Conservation (phyloP, 768 basidiomycete species). For the Daedaleopsis nitida region DNA sequence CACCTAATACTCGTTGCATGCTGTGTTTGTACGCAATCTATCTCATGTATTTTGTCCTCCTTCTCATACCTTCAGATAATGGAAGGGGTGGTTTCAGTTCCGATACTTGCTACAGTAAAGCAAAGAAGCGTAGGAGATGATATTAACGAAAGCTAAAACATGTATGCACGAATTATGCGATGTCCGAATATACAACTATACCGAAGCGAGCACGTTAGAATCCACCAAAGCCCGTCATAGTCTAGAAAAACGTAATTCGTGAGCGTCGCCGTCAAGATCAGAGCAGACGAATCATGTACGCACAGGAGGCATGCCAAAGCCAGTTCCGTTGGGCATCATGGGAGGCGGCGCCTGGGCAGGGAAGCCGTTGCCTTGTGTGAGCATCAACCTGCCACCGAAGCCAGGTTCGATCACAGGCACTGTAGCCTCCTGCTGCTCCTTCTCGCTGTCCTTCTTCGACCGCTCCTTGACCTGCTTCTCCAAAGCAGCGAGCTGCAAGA, state of each 20-base stretch:
- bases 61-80: not conserved
- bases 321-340: conserved; percentile 57
- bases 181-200: conserved; percentile 25
- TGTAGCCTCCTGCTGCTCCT: conserved; percentile 87
- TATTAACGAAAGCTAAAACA: conserved; percentile 20
- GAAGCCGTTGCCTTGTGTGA: conserved; percentile 77
- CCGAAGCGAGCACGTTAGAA: conserved; percentile 30
- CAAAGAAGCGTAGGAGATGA: conserved; percentile 6
- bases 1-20: not conserved
- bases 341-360: conserved; percentile 60
- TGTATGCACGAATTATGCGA: conserved; percentile 21
- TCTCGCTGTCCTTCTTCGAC: conserved; percentile 81
- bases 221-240: conserved; percentile 66
- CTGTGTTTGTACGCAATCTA: not conserved
- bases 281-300: conserved; percentile 28
- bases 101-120: not conserved
- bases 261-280: not conserved
- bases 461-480: conserved; percentile 92
- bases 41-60: not conserved
- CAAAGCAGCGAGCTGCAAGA: conserved; percentile 40
- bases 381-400: conserved; percentile 58
- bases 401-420: conserved; percentile 89
- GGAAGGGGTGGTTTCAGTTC: not conserved
- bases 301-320: conserved; percentile 62
- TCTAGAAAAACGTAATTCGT: conserved; percentile 32